phyloP scores from a whole-genome alignment of 2,329 filamentous ascomycete genomes.

The Pseudogymnoascus sp. region DNA sequence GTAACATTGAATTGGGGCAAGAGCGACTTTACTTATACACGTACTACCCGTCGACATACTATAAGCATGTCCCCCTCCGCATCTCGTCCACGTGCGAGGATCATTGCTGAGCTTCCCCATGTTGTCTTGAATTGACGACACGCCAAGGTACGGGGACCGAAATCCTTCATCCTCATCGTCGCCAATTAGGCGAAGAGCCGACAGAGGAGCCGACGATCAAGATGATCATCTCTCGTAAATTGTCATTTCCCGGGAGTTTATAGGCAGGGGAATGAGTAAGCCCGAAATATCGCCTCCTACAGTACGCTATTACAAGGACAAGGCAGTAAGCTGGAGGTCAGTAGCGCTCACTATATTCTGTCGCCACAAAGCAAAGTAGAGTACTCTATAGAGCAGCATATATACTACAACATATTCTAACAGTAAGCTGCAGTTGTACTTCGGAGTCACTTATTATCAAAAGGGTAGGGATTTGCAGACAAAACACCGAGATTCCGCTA shows the following conservation, averaged over 20 bases:
- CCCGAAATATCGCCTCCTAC: background rate
- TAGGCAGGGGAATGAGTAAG: background rate
- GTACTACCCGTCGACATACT: background rate
- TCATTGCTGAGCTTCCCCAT: background rate
- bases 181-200: background rate
- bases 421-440: background rate
- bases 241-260: background rate
- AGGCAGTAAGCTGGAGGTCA: background rate
- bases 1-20: background rate
- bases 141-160: background rate
- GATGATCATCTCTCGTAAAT: constrained; percentile 7
- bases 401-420: background rate
- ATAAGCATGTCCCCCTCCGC: background rate
- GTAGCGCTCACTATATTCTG: background rate
- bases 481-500: background rate
- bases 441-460: background rate
- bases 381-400: background rate
- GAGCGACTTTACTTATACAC: constrained; percentile 1
- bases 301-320: background rate
- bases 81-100: background rate
- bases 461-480: background rate
- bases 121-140: background rate
- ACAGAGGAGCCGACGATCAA: background rate
- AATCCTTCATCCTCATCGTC: background rate
- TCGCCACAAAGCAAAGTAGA: background rate